These are phyloP conservation scores for Fusarium albidum DNA, from an alignment of 2,329 filamentous ascomycete genomes.

Conservation along the genomic window DNA sequence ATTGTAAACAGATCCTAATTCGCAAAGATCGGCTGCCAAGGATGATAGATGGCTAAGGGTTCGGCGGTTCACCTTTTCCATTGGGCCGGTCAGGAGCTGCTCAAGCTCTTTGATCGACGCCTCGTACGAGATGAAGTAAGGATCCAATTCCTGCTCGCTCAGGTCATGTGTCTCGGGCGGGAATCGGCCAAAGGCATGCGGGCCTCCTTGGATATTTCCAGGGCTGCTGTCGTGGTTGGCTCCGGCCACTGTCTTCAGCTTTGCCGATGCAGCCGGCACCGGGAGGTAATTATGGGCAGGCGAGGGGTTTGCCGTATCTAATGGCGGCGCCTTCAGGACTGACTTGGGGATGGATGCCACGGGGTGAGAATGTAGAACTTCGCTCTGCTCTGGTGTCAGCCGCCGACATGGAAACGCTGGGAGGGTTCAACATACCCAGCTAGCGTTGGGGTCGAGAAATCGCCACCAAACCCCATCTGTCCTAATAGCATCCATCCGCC, in stretches of 20 bases:
- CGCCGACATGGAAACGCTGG: neutral
- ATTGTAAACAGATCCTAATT: conserved; percentile 95
- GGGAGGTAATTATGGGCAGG: conserved; percentile 88
- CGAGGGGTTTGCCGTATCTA: conserved; percentile 92
- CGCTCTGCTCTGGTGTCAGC: conserved; percentile 66
- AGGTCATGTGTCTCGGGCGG: conserved; percentile 80
- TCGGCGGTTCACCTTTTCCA: conserved; percentile 95
- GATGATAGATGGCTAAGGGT: conserved; percentile 86
- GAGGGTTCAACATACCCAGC: conserved; percentile 74
- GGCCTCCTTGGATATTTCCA: conserved; percentile 50
- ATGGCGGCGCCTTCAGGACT: conserved; percentile 91
- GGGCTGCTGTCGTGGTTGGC: conserved; percentile 45
- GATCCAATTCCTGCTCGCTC: conserved; percentile 89
- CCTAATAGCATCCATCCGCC: conserved; percentile 89
- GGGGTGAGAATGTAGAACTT: conserved; percentile 93
- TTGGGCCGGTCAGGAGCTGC: conserved; percentile 84
- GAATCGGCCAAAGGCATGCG: conserved; percentile 79
- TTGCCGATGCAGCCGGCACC: conserved; percentile 84
- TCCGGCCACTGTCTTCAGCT: conserved; percentile 70
- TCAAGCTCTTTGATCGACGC: conserved; percentile 92
- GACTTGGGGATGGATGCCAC: conserved; percentile 93
- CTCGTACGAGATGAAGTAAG: conserved; percentile 95
- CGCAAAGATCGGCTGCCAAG: conserved; percentile 86
- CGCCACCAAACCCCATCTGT: conserved; percentile 98
- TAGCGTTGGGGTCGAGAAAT: conserved; percentile 96